Evolutionary conservation across 2,329 filamentous ascomycete genomes (phyloP).

Genomic region (Aspergillus glaucus): DNA sequence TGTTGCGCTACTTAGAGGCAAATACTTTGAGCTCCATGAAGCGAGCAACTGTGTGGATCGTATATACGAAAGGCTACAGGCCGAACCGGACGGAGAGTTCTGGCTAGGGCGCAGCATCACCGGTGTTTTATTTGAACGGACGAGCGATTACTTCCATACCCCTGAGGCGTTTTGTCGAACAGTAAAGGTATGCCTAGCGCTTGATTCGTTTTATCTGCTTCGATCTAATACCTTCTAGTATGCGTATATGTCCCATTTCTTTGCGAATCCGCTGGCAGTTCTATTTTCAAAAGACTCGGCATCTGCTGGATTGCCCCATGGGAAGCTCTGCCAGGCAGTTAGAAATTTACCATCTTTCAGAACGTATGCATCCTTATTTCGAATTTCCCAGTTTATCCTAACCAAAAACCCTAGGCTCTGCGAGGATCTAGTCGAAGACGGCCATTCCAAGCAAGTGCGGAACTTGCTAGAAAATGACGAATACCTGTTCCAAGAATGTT

Average conservation of each 20-base stretch:
- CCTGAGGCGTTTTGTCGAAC: slow-evolving; percentile 49
- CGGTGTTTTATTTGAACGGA: slow-evolving; percentile 47
- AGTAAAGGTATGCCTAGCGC: slow-evolving; percentile 38
- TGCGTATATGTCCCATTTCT: slow-evolving; percentile 59
- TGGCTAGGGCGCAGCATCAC: slow-evolving; percentile 51
- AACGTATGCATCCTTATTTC: slow-evolving; percentile 22
- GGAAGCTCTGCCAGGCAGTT: slow-evolving; percentile 48
- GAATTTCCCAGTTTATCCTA: no score
- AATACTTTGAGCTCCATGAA: slow-evolving; percentile 48
- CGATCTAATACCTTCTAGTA: slow-evolving; percentile 41
- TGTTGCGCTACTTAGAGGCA: slow-evolving; percentile 47
- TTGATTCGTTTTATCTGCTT: neutral
- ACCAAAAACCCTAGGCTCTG: slow-evolving; percentile 19
- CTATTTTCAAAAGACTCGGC: slow-evolving; percentile 35
- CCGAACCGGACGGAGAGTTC: slow-evolving; percentile 29
- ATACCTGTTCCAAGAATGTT: slow-evolving; percentile 39
- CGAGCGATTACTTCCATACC: slow-evolving; percentile 56
- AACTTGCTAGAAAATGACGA: slow-evolving; percentile 46
- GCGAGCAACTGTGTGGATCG: slow-evolving; percentile 42
- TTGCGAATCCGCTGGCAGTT: slow-evolving; percentile 52
- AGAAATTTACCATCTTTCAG: slow-evolving; percentile 54
- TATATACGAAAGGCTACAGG: slow-evolving; percentile 36
- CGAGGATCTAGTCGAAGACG: slow-evolving; percentile 37
- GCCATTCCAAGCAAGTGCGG: slow-evolving; percentile 31
- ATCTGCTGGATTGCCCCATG: slow-evolving; percentile 21